Evolutionary conservation across 257 asterid species (phyloP), one percentile per base, ranked within the genome.

Genomic region (Solanum sejunctum): DNA sequence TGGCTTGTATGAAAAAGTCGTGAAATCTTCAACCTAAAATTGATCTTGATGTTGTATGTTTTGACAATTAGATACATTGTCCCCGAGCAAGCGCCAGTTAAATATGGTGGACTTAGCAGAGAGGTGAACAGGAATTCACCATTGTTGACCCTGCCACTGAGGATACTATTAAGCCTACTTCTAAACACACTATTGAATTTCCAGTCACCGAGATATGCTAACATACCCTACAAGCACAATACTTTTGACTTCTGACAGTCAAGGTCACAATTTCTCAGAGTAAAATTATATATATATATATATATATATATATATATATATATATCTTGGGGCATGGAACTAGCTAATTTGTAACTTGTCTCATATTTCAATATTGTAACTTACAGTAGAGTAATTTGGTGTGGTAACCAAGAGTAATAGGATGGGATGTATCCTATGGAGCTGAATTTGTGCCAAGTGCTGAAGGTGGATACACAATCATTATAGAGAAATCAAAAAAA

Each of bases 391-490:
- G 92, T 21, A 88, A 92, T 1, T 83, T 93, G 89, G 89, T 73
- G 10, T 93, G 96, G 97, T 94, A 93, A 82, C 91, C 84, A 66
- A 90, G 97, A 85, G 96, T 91, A 13, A 87, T 86, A 0, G 95
- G 96, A 1, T 92, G 94, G 96, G 96, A 93, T 8, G 94, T 93
- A 41, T 72, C 84, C 2, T 92, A 92, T 52, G 94, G 93, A 13
- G 93, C 94, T 4, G 97, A 93, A 84, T 93, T 92, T 77, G 91
- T 91, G 39, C 97, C 96, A 1, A 86, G 79, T 55, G 92, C 88
- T 1, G 95, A 92, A 72, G 96, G 90, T 1, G 94, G 94, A 49
- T 93, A 93, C 94, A 93, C 97, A 16, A 88, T 92, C 88, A 92
- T 93, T 8, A 82, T 93, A 12, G 92, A 92, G 39, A 92, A 93